Percentiles rank a stretch among this genome's conserved stretches.
Conservation (phyloP, 257 asterid species). For the Solanum pinnatisectum region DNA sequence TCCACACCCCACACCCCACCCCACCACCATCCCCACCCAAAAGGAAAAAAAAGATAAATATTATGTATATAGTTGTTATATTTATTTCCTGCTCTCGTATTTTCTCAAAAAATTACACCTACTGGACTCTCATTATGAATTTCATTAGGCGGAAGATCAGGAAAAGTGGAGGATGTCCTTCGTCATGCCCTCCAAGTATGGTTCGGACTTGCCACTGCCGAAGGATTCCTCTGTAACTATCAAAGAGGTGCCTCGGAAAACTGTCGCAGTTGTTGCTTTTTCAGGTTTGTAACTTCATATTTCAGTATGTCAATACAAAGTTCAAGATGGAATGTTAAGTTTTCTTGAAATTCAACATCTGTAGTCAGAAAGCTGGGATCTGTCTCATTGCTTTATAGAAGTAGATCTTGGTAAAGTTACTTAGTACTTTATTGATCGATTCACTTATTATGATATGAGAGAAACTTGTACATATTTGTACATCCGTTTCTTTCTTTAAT, state of each 20-base stretch:
- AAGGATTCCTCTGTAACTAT: constrained; percentile 58
- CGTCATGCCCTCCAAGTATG: constrained; percentile 82
- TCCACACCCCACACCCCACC: background rate
- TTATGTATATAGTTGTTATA: background rate
- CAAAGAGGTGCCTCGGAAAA: constrained; percentile 58
- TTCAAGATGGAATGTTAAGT: background rate
- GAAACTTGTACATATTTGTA: background rate
- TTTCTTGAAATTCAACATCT: background rate
- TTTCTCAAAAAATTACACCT: background rate
- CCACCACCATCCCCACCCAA: background rate
- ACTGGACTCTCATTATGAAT: background rate
- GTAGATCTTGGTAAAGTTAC: background rate
- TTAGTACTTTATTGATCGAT: background rate
- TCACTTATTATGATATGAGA: background rate
- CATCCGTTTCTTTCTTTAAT: background rate
- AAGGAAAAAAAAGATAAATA: background rate
- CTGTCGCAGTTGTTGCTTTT: constrained; percentile 62
- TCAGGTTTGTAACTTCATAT: constrained; percentile 44
- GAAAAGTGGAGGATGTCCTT: constrained; percentile 76
- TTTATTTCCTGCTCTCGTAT: background rate
- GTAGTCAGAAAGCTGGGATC: background rate
- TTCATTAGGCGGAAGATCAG: constrained; percentile 39
- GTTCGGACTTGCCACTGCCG: constrained; percentile 68
- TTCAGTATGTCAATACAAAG: background rate
- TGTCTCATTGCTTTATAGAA: background rate